Evolutionary conservation across 1,284 basidiomycete genomes (phyloP).

Genomic region (Golubevia pallescens): DNA sequence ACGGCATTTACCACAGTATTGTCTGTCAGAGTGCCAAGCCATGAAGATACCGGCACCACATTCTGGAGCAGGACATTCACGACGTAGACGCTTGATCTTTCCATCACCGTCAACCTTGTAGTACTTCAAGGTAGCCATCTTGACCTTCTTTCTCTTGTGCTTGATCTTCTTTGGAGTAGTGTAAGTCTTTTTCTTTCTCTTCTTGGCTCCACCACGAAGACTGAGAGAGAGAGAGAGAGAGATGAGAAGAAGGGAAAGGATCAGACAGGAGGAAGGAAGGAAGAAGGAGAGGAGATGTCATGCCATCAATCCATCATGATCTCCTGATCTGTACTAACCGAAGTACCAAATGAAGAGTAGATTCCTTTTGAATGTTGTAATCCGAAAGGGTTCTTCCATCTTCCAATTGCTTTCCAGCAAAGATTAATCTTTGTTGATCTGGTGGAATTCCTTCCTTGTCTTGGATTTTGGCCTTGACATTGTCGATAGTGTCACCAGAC

Average conservation of each 20-base stretch:
- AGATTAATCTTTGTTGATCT: conserved; percentile 64
- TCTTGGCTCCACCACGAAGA: conserved; percentile 96
- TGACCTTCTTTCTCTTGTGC: conserved; percentile 99
- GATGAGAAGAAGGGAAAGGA: background rate
- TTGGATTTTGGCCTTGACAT: conserved; percentile 65
- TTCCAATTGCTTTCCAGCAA: conserved; percentile 65
- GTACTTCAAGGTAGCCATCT: conserved; percentile 98
- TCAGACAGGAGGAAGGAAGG: background rate
- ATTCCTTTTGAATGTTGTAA: conserved; percentile 65
- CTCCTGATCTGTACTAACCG: too few relatives aligned
- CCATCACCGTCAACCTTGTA: conserved; percentile 99
- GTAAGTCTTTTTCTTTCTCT: conserved; percentile 99
- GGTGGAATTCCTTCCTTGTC: conserved; percentile 65
- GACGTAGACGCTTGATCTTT: conserved; percentile 97
- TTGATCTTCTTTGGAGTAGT: conserved; percentile 99
- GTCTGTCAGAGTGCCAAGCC: conserved; percentile 62
- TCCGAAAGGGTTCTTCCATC: conserved; percentile 62
- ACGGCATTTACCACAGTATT: conserved; percentile 14
- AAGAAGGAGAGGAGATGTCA: background rate
- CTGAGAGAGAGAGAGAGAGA: conserved; percentile 64
- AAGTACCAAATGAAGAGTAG: conserved; percentile 58
- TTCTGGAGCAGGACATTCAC: conserved; percentile 79
- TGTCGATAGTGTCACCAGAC: conserved; percentile 64
- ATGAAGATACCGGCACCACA: conserved; percentile 64
- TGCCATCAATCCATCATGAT: too few relatives aligned